Base-by-base conservation (phyloP, 495 filamentous ascomycete species). In the Xanthoparmelia taractica region DNA sequence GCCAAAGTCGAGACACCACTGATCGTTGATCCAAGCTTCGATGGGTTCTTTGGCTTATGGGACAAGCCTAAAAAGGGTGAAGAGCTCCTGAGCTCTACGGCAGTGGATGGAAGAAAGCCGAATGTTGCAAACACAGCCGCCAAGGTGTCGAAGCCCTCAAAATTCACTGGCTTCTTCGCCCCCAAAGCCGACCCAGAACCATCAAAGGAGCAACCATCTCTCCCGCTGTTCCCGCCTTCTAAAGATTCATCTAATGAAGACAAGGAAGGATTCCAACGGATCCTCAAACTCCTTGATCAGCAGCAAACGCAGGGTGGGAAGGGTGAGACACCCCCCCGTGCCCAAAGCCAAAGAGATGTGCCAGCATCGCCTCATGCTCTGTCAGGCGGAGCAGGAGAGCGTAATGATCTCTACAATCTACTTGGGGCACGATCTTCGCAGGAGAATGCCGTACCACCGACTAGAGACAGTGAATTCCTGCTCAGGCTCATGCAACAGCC, bases 191-290 rank as follows among this genome's bases (percentile, higher is more conserved):
- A 83, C 37, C 75, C 74, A 36, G 74, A 76, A 55, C 77, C 78
- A 43, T 79, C 41, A 29, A 78, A 65, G 81, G 80, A 67, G 75
- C 79, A 40, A 86, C 87, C 60, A 78, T 69, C 41, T 71, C 66
- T 41, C 31, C 70, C 68, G 54, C 69, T 75, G 55, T 66, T 72
- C 41, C 64, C 70, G 47, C 68, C 70, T 31, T 66, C 77, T 11
- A 65, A 77, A 40, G 77, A 81, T n/a, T 75, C 78, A 13, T 80
- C 80, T 40, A 80, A 80, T 63, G 86, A 88, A 29, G 93, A 98
- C 65, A 92, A 90, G 73, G 86, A 90, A 76, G 94, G 90, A 1
- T 98, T 98, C 72, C 87, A 93, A 64, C 84, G 86, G 54, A 87
- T 98, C 47, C 75, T 98, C 38, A 83, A 89, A 64, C 95, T 97